Conservation (phyloP, 2,329 filamentous ascomycete genomes). For the Fusarium decemcellulare region DNA sequence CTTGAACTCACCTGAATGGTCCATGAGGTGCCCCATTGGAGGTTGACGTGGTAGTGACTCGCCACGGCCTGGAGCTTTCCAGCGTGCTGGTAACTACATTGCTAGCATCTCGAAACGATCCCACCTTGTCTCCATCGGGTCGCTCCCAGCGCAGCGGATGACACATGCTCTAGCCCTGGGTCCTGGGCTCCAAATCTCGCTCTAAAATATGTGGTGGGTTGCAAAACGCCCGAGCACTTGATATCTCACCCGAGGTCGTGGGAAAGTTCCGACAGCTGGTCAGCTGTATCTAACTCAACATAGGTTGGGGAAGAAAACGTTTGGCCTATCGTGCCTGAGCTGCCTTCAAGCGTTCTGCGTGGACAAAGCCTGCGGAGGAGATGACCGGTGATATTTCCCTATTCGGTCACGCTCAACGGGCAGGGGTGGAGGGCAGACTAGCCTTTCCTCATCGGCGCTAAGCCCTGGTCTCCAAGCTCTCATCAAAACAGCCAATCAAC, state of each 20-base stretch:
- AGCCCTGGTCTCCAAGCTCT: conserved; percentile 27
- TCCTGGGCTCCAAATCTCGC: conserved; percentile 3
- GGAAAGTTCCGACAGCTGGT: not conserved
- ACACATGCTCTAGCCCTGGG: conserved; percentile 13
- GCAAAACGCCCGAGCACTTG: not conserved
- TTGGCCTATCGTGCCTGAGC: not conserved
- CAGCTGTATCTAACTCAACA: not conserved
- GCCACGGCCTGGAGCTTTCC: conserved; percentile 41
- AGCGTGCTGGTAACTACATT: conserved; percentile 41
- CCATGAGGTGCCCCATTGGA: conserved; percentile 19
- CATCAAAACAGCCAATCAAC: conserved; percentile 31
- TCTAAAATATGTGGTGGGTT: conserved; percentile 9
- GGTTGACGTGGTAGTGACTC: conserved; percentile 28
- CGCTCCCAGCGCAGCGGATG: conserved; percentile 27
- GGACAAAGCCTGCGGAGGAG: conserved; percentile 13
- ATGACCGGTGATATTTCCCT: conserved; percentile 24
- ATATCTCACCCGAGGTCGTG: not conserved
- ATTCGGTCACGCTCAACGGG: conserved; percentile 13
- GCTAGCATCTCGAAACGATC: conserved; percentile 33
- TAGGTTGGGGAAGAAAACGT: not conserved
- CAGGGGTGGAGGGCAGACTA: conserved; percentile 12
- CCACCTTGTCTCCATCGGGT: conserved; percentile 31
- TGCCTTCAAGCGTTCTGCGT: not conserved
- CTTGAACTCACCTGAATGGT: conserved; percentile 16
- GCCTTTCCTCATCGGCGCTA: conserved; percentile 35